A percentile compares a stretch with the other conserved stretches of the same genome.
Conservation (phyloP, 257 asterid species). For the Nicotiana tomentosiformis region DNA sequence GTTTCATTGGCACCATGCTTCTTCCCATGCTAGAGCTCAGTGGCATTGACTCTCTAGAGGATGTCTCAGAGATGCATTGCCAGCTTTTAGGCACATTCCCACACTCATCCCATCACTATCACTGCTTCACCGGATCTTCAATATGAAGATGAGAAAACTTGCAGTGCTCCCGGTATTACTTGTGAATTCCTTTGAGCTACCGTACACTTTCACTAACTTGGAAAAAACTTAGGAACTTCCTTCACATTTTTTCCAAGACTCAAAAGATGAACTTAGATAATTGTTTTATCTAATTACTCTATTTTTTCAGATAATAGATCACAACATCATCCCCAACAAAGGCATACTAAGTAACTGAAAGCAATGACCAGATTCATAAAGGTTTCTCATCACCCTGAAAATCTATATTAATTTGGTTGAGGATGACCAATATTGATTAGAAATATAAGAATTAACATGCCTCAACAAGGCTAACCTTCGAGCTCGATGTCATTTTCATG, state of each 20-base stretch:
- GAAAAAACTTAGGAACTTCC: background rate
- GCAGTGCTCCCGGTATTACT: background rate
- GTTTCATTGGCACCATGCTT: background rate
- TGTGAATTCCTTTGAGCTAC: background rate
- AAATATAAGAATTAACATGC: background rate
- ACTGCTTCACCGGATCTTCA: background rate
- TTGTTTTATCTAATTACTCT: background rate
- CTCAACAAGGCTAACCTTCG: slow-evolving; percentile 51
- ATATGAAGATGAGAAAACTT: background rate
- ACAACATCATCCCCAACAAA: background rate
- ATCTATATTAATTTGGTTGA: background rate
- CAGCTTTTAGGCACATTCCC: background rate
- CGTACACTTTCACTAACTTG: background rate
- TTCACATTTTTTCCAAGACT: background rate
- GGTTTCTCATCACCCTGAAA: background rate
- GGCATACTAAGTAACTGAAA: background rate
- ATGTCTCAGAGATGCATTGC: background rate
- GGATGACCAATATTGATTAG: background rate
- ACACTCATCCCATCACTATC: background rate
- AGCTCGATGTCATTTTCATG: slow-evolving; percentile 89
- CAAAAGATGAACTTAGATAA: background rate
- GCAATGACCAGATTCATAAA: background rate
- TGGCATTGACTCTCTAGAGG: background rate
- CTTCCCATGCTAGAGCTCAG: background rate
- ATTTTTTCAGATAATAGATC: background rate